phyloP scores from a whole-genome alignment of 2,329 filamentous ascomycete genomes.

The Magnaporthiopsis poae region DNA sequence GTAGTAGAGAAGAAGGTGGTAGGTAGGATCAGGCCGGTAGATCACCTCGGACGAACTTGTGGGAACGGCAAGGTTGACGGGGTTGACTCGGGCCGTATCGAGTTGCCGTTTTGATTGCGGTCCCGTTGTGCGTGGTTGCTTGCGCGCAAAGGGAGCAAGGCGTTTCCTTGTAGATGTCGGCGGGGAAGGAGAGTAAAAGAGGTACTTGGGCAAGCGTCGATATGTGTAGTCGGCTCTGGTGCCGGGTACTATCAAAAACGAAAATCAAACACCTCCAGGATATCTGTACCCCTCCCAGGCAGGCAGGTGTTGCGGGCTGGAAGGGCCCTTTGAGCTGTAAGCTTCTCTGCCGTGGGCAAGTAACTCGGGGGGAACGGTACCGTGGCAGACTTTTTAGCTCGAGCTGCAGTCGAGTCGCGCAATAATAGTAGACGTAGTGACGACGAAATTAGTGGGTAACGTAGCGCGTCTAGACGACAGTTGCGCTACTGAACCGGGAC shows the following conservation, averaged over 20 bases:
- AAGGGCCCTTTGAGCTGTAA: background rate
- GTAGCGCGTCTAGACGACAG: conserved; percentile 3
- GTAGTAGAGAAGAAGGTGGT: background rate
- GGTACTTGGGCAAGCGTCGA: background rate
- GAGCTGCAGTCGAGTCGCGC: conserved; percentile 6
- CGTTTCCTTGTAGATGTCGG: background rate
- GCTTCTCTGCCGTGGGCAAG: background rate
- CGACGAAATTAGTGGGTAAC: conserved; percentile 7
- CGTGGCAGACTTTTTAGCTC: background rate
- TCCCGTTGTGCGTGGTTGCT: background rate
- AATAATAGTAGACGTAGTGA: background rate
- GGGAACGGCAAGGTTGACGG: background rate
- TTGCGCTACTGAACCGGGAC: conserved; percentile 8
- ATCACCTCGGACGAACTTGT: background rate
- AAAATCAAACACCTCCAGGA: background rate
- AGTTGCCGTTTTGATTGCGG: background rate
- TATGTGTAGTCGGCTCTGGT: background rate
- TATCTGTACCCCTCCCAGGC: background rate
- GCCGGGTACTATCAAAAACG: background rate
- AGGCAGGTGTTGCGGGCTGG: background rate
- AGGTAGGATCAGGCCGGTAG: background rate
- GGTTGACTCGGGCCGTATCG: background rate
- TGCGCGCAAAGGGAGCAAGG: background rate
- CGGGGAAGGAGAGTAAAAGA: background rate
- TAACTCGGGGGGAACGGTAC: background rate